phyloP scores from a whole-genome alignment of 139 green algal species.

The Edaphochlamys debaryana region DNA sequence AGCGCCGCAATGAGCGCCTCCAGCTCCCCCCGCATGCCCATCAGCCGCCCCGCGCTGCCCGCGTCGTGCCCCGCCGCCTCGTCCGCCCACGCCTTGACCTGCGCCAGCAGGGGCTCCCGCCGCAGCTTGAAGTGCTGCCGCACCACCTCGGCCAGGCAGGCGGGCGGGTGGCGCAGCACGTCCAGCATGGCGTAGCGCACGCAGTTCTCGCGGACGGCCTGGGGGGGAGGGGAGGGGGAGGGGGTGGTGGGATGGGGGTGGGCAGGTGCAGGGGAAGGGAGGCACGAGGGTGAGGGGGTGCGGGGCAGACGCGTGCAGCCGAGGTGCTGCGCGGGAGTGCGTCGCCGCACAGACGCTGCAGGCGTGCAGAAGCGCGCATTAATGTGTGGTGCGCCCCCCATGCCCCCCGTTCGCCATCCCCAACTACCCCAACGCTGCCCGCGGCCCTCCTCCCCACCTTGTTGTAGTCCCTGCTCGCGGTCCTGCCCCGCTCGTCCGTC shows the following conservation, averaged over 20 bases:
- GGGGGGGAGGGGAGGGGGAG: constrained; percentile 31
- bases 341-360: too few relatives aligned
- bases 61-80: neutral
- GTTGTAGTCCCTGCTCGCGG: constrained; percentile 13
- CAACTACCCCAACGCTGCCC: neutral
- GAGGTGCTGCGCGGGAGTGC: too few relatives aligned
- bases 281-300: too few relatives aligned
- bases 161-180: constrained; percentile 69
- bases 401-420: too few relatives aligned
- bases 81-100: constrained; percentile 39
- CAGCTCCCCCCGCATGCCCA: constrained; percentile 12
- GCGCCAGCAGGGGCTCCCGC: constrained; percentile 43
- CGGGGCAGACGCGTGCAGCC: too few relatives aligned
- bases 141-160: constrained; percentile 68
- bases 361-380: too few relatives aligned
- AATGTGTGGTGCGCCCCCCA: too few relatives aligned
- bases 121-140: constrained; percentile 70
- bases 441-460: neutral
- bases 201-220: constrained; percentile 58
- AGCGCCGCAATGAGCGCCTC: constrained; percentile 20
- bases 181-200: constrained; percentile 86
- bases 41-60: constrained; percentile 1
- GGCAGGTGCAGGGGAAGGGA: too few relatives aligned
- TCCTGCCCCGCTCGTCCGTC: constrained; percentile 38
- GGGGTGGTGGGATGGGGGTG: constrained; percentile 8